phyloP scores from a whole-genome alignment of 2,329 filamentous ascomycete species.

The Capronia americana region DNA sequence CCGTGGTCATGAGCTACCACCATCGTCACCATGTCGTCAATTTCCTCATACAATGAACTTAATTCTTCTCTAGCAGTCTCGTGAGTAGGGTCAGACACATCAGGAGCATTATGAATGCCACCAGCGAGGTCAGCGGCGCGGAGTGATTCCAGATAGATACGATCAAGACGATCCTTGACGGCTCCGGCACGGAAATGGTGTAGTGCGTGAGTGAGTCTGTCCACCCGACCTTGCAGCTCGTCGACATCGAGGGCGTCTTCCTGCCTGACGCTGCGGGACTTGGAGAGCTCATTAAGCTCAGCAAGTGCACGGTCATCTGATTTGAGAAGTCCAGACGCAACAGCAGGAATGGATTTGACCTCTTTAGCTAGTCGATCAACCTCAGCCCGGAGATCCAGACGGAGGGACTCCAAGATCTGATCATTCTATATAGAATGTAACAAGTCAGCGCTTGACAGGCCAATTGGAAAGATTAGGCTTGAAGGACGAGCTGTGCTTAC shows the following conservation, averaged over 20 bases:
- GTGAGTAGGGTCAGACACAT: conserved; percentile 2
- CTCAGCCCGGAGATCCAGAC: conserved; percentile 16
- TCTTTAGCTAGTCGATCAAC: conserved; percentile 16
- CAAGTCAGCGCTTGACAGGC: not conserved
- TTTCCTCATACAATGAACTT: conserved; percentile 34
- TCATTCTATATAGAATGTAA: conserved; percentile 24
- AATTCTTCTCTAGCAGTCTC: conserved; percentile 29
- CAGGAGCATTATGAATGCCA: not conserved
- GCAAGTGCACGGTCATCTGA: conserved; percentile 32
- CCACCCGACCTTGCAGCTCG: conserved; percentile 8
- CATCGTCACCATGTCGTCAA: conserved; percentile 37
- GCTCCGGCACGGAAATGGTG: conserved; percentile 25
- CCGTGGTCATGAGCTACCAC: conserved; percentile 33
- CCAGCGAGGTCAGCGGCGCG: not conserved
- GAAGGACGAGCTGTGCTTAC: conserved; percentile 4
- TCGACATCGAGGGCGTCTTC: conserved; percentile 14
- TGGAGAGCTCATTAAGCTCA: conserved; percentile 23
- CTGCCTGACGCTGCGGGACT: not conserved
- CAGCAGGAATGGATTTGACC: conserved; percentile 18
- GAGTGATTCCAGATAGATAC: conserved; percentile 33
- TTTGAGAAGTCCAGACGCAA: conserved; percentile 23
- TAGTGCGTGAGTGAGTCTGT: conserved; percentile 25
- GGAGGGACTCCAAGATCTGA: conserved; percentile 21
- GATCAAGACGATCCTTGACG: conserved; percentile 35
- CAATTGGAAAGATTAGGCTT: not conserved